Evolutionary conservation across 1,284 basidiomycete genomes (phyloP), one percentile per base, ranked within the genome.

Genomic region (Vanrija sp.): DNA sequence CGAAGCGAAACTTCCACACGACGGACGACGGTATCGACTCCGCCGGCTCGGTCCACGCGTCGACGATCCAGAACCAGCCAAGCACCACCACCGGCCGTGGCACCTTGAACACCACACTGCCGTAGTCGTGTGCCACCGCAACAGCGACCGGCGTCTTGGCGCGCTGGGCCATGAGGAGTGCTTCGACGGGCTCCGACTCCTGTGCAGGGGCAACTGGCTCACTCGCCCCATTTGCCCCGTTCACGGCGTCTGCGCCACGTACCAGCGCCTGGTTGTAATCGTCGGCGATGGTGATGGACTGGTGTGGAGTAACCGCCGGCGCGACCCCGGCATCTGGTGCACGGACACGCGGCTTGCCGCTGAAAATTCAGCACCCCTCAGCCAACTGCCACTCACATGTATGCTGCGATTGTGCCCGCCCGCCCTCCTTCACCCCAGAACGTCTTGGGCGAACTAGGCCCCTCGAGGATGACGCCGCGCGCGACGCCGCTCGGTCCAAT

Each of bases 31-130:
- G 34, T n/a, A 43, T 19, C 0, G 26, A n/a, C 25, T 45, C 44
- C 26, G 65, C 60, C 1, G 71, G 72, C 54, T 74, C 74, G n/a
- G 72, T 57, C 75, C 75, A 77, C 34, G 74, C 70, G 49, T 73
- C 74, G 0, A 63, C 57, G 23, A 75, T 54, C 72, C 71, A 77
- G 60, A 73, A 75, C 70, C 70, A 77, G n/a, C 75, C 75, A 5
- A 77, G 62, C 1, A 71, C 65, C 34, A 73, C 54, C 19, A 69
- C 64, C 1, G 67, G 58, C n/a, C 65, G 51, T 4, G 68, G 66
- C 5, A 74, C 65, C 26, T 64, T 61, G 58, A 72, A 75, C 15
- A 73, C 73, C 4, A 65, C 60, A 9, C 58, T 51, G 5, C 52
- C 19, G 44, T 68, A 75, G 48, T 75, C 72, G 25, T 72, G 63